These are phyloP conservation scores for Ustilaginoidea virens DNA, from an alignment of 2,329 filamentous ascomycete genomes.

Conservation along the genomic window DNA sequence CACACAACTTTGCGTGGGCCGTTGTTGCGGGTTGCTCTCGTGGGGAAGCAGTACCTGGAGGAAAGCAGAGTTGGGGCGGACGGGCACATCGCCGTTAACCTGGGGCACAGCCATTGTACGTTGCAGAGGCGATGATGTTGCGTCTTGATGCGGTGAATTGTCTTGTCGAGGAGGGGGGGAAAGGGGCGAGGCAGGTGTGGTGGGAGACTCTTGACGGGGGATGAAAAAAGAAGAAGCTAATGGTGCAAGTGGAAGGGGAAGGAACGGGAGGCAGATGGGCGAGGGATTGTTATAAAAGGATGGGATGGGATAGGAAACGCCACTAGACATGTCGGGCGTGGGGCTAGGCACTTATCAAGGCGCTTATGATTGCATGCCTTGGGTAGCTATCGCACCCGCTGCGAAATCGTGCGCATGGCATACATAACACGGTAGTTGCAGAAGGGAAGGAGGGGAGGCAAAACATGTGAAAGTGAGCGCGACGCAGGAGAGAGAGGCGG, in stretches of 20 bases:
- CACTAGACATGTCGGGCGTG: slow-evolving; percentile 3
- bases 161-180: no score
- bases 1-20: no score
- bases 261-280: slow-evolving; percentile 1
- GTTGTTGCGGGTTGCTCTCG: no score
- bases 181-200: not conserved
- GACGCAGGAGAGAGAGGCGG: not conserved
- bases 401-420: no score
- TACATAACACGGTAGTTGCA: not conserved
- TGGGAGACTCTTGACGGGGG: not conserved
- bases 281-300: slow-evolving; percentile 4
- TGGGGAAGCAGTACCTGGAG: slow-evolving; percentile 25
- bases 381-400: no score
- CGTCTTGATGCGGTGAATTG: no score
- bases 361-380: not conserved
- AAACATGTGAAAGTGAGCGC: slow-evolving; percentile 5
- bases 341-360: slow-evolving; percentile 1
- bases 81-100: slow-evolving; percentile 35
- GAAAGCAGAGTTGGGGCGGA: slow-evolving; percentile 31
- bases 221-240: not conserved
- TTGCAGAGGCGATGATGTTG: no score
- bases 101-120: slow-evolving; percentile 25
- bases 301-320: slow-evolving; percentile 1
- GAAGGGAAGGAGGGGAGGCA: not conserved
- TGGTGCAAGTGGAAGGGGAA: no score